Base-by-base conservation (phyloP, 2,329 filamentous ascomycete genomes). In the Penicillium sp. region DNA sequence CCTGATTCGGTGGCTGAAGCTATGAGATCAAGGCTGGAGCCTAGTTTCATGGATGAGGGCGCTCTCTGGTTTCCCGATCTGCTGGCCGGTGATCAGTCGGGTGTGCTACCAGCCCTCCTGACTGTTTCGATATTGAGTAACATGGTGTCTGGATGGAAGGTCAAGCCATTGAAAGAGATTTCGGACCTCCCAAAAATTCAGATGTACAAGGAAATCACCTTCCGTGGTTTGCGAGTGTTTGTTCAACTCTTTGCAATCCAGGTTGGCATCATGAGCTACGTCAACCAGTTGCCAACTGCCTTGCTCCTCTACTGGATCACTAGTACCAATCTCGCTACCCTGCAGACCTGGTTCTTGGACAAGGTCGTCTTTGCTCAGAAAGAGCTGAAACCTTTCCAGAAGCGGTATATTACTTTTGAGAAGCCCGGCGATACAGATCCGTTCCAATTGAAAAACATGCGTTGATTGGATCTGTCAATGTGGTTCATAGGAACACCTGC, bases 31-130 rank as follows among this genome's bases (percentile, higher is more conserved):
- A 55, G 64, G 3, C 43, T 79, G 31, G 81, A 85, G 59, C 77
- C 79, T 3, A 76, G 78, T 4, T 70, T 87, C 14, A 76, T 79
- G 5, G 76, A 67, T 7, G 84, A 86, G 70, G 84, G 84, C n/a
- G 76, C 80, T 3, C 72, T 85, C 2, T 88, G 84, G 84, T 86
- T 86, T 52, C 76, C 79, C 1, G 77, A 87, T 64, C 76, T 88
- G 13, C 71, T 83, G 5, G 63, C 75, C 0, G 71, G 81, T 8
- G 85, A 87, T 60, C 76, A 83, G 0, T 77, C 76, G 2, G 70
- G 79, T 2, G 59, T 75, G 2, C 72, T 86, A 1, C 82, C 83
- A 0, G 72, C 78, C 39, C 54, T 79, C 3, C 71, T 84, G 21
- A 79, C 78, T 0, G 73, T 69, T 1, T 71, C 78, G 4, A 79